Evolutionary conservation across 2,329 filamentous ascomycete species (phyloP).

Genomic region (Aspergillus texensis): DNA sequence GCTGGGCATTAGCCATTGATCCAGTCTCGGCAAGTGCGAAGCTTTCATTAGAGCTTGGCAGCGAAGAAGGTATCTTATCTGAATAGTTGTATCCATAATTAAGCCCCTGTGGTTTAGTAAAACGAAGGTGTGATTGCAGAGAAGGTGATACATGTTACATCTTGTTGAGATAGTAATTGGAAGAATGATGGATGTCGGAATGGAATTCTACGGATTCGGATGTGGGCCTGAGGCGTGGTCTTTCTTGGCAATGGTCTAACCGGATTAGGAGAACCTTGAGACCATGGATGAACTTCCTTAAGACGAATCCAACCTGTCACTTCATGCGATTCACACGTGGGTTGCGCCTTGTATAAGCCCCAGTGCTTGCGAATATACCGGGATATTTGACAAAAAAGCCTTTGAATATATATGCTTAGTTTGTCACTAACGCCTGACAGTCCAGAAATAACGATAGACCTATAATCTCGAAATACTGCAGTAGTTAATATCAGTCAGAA

Average conservation of each 20-base stretch:
- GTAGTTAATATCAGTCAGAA: no score
- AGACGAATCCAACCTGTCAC: no score
- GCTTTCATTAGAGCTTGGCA: neutral
- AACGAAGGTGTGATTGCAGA: neutral
- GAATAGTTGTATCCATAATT: neutral
- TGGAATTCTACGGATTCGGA: neutral
- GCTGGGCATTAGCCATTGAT: neutral
- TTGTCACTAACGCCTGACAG: no score
- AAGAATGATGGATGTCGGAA: neutral
- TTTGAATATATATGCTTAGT: no score
- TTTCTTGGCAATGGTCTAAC: neutral
- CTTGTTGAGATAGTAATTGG: neutral
- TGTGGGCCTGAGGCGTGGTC: neutral
- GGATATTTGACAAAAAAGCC: no score
- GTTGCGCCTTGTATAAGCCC: neutral
- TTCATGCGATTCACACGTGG: neutral
- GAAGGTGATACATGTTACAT: neutral
- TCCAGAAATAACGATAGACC: no score
- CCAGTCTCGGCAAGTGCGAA: neutral
- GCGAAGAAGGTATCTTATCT: neutral
- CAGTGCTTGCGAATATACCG: no score
- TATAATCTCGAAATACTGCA: no score
- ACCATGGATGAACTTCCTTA: neutral
- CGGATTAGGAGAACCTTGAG: slow-evolving; percentile 3
- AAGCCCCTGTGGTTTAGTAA: neutral